Base-by-base conservation (phyloP, 2,329 filamentous ascomycete genomes). In the Lachnellula willkommii region DNA sequence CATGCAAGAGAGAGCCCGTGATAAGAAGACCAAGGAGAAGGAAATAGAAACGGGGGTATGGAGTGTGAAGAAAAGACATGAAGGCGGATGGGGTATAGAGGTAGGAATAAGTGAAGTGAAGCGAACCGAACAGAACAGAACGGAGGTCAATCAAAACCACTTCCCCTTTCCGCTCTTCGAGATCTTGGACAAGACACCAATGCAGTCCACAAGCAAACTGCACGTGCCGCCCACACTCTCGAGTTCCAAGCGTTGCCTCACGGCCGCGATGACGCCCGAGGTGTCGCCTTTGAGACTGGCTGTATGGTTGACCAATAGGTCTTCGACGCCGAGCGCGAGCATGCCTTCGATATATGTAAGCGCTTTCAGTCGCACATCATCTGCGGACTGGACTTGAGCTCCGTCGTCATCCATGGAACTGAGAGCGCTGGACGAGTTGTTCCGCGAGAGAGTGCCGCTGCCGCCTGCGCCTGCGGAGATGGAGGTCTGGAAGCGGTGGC, bases 171-270 rank as follows among this genome's bases (percentile, higher is more conserved):
- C 70, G 1, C 73, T 71, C 59, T 77, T 74, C 61, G 80, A 77
- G 52, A 84, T 66, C 63, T 75, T 79, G 62, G 70, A 74, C 60
- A 85, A 62, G 51, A 82, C 80, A 2, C 74, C 70, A 3, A 80
- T 71, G 6, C 80, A 78, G 62, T 84, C 81, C 24, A 78, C 73
- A 45, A 79, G 77, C 50, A 82, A 65, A 47, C 77, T 74, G 61
- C 73, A 81, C 50, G 74, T 72, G 20, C 73, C 72, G 5, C 77
- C 79, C 3, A 76, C 66, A 39, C 76, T 78, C 51, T 83, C 80
- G 43, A 66, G 66, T 63, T 79, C 76, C 43, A 84, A 68, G 43
- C 74, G 68, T 36, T 73, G 70, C 15, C 73, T 71, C 6, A 77
- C 78, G 57, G 82, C 71, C 12, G 74, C 71, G n/a, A 83, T 73